Evolutionary conservation across 1,139 yeast species (phyloP), one percentile per base, ranked within the genome.

Genomic region (Kazachstania sp.): DNA sequence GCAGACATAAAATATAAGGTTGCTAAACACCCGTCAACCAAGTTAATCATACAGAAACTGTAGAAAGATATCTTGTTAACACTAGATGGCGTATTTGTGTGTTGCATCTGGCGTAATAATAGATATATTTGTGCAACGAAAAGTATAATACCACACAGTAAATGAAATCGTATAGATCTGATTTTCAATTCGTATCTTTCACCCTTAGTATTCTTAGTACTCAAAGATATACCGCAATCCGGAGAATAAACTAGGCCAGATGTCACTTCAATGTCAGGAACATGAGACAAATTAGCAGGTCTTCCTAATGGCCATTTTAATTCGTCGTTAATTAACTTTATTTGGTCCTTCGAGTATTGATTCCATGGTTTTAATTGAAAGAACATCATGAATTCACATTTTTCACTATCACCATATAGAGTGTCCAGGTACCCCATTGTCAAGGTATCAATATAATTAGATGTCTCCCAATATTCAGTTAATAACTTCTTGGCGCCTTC

Each of bases 1-100:
- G 90, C 77, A 37, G 80, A 66, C 30, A 84, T 71, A 51, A 86
- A 69, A 43, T 83, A 77, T 28, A 79, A 63, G 63, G 85, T 71
- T 29, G 86, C 78, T 38, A 83, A 60, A 2, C 86, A 70, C 0
- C 92, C 85, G 64, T 88, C 97, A 15, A 77, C 73, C 43, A 79
- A 57, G 46, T 80, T 74, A 65, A 79, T 73, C 51, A 77, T 63
- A 13, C 76, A 72, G 19, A 81, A 66, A 1, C 82, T 66, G 71
- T 81, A 82, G 52, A 79, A 80, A 13, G 87, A 80, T 30, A 88
- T 74, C 51, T 86, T 72, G 37, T 83, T 78, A 39, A 86, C 74
- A 9, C 84, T 81, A 0, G 95, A 87, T 0, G 95, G 96, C 0
- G 96, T 86, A 54, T 75, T 78, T 1, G 86, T 76, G 32, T 71